A percentile compares a stretch with the other conserved stretches of the same genome.
Evolutionary conservation across 495 filamentous ascomycete genomes (phyloP).

Genomic region (Hypoxylon fragiforme): DNA sequence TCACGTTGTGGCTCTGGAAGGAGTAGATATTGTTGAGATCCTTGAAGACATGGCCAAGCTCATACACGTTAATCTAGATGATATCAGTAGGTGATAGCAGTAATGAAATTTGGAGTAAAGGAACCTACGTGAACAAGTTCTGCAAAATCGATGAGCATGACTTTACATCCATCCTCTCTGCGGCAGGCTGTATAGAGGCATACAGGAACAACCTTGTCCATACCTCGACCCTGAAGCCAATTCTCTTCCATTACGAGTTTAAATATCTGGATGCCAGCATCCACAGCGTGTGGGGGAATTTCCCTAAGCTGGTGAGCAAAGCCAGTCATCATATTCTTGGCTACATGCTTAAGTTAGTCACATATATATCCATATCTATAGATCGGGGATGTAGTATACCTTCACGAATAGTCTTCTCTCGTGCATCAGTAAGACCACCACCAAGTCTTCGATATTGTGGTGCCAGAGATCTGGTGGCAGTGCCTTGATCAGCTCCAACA

Average conservation of each 20-base stretch:
- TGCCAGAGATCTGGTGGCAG: conserved; percentile 48
- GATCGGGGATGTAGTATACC: conserved; percentile 38
- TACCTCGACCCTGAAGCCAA: conserved; percentile 89
- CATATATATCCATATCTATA: background rate
- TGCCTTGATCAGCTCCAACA: conserved; percentile 76
- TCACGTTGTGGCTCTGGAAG: conserved; percentile 50
- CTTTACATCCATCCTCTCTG: conserved; percentile 58
- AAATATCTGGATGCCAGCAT: conserved; percentile 71
- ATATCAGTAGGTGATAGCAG: conserved; percentile 25
- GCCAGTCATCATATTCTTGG: conserved; percentile 46
- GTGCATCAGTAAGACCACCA: conserved; percentile 48
- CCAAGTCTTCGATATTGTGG: conserved; percentile 53
- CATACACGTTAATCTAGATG: conserved; percentile 80
- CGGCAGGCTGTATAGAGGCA: conserved; percentile 88
- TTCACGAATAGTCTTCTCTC: conserved; percentile 74
- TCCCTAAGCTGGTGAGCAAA: conserved; percentile 50
- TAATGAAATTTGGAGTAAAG: background rate
- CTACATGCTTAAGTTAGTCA: conserved; percentile 24
- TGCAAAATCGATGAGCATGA: conserved; percentile 94
- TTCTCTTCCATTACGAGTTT: conserved; percentile 74
- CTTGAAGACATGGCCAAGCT: conserved; percentile 82
- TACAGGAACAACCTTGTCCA: conserved; percentile 78
- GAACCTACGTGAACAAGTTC: conserved; percentile 65
- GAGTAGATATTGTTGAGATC: conserved; percentile 70
- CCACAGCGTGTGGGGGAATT: conserved; percentile 61